Evolutionary conservation across 495 filamentous ascomycete species (phyloP).

Genomic region (Bryoglossum gracile): DNA sequence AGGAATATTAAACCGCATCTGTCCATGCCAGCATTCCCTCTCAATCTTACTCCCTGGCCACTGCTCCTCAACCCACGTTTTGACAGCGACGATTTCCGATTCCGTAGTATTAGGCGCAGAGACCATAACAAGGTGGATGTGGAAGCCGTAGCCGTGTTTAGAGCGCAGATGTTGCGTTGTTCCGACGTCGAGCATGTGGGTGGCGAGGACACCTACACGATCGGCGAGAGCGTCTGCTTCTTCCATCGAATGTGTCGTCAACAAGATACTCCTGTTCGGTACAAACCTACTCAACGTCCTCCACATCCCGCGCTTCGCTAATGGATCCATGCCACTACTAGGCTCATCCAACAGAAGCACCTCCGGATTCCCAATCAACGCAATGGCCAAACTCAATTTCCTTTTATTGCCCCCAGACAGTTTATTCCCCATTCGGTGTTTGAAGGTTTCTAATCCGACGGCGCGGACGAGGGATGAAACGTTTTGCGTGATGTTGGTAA

Average conservation of each 20-base stretch:
- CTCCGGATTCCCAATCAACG: constrained; percentile 61
- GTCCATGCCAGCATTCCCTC: constrained; percentile 66
- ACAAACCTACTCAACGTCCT: constrained; percentile 50
- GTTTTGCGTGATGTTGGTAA: constrained; percentile 52
- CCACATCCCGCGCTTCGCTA: constrained; percentile 68
- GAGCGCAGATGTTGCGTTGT: constrained; percentile 47
- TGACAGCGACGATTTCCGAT: constrained; percentile 54
- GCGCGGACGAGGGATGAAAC: constrained; percentile 49
- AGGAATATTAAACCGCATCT: constrained; percentile 68
- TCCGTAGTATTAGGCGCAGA: constrained; percentile 58
- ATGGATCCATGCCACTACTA: constrained; percentile 58
- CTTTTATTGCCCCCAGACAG: constrained; percentile 67
- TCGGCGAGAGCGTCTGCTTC: constrained; percentile 65
- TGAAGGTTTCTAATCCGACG: constrained; percentile 50
- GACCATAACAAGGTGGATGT: constrained; percentile 62
- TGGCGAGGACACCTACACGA: constrained; percentile 60
- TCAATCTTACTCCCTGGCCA: constrained; percentile 56
- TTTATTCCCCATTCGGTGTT: constrained; percentile 50
- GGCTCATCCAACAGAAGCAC: constrained; percentile 67
- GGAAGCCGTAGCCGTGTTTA: constrained; percentile 51
- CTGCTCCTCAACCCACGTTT: constrained; percentile 48
- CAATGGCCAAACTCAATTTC: constrained; percentile 62
- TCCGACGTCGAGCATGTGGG: constrained; percentile 60
- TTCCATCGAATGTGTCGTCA: constrained; percentile 73
- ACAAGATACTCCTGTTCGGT: constrained; percentile 48